Conservation (phyloP, 2,329 filamentous ascomycete species). For the Fusarium setosum region DNA sequence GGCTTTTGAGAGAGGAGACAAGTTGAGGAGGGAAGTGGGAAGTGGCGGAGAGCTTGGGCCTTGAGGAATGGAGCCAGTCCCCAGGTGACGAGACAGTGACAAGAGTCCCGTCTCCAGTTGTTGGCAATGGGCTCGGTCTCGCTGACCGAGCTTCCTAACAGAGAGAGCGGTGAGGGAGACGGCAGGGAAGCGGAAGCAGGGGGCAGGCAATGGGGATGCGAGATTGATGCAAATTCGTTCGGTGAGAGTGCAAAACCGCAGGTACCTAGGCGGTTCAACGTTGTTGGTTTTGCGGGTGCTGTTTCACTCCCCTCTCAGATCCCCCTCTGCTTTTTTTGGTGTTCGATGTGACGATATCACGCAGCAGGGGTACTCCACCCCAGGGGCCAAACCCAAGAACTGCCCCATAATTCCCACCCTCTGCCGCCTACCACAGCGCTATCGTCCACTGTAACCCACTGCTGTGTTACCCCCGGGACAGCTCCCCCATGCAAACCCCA, state of each 20-base stretch:
- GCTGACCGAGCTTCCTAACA: constrained; percentile 21
- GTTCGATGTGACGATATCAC: constrained; percentile 32
- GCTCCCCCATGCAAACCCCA: constrained; percentile 18
- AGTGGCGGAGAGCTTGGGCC: constrained; percentile 43
- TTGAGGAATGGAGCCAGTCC: constrained; percentile 37
- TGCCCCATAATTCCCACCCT: constrained; percentile 11
- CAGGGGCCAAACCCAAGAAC: constrained; percentile 11
- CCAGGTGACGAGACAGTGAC: constrained; percentile 27
- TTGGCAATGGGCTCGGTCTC: constrained; percentile 9
- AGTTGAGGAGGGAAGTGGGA: constrained; percentile 27
- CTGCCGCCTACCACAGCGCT: constrained; percentile 12
- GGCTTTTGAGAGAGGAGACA: constrained; percentile 22
- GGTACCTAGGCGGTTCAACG: too few relatives aligned
- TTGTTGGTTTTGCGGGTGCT: constrained; percentile 7
- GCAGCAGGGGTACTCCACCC: constrained; percentile 22
- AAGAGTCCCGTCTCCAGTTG: background rate
- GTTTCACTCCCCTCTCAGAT: constrained; percentile 13
- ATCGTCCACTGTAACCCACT: constrained; percentile 8
- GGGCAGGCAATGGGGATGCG: constrained; percentile 17
- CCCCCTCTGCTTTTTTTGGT: constrained; percentile 15
- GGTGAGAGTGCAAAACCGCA: constrained; percentile 17
- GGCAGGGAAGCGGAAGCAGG: constrained; percentile 14
- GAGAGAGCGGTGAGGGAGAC: constrained; percentile 27
- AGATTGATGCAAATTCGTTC: constrained; percentile 30
- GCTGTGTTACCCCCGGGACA: constrained; percentile 2